phyloP scores from a whole-genome alignment of 441 rosid species.

The Gossypium trilobum region DNA sequence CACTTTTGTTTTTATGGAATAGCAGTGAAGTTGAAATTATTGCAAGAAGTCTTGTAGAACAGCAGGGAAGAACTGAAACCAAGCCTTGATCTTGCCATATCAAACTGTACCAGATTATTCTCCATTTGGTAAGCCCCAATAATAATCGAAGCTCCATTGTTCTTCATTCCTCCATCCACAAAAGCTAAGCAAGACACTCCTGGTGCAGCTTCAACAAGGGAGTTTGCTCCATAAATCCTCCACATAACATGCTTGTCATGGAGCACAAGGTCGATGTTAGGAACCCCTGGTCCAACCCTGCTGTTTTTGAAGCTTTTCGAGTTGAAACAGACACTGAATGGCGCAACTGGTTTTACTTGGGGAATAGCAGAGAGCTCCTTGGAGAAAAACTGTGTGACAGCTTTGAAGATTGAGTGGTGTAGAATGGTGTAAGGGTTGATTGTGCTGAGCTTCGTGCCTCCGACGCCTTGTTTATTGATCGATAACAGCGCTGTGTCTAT shows the following conservation, averaged over 20 bases:
- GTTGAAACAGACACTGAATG: conserved; percentile 21
- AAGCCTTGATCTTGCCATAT: conserved; percentile 10
- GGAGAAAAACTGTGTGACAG: conserved; percentile 8
- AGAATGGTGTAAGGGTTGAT: conserved; percentile 11
- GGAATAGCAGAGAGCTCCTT: conserved; percentile 9
- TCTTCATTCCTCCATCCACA: conserved; percentile 12
- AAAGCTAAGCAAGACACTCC: conserved; percentile 16
- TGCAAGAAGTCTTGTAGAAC: conserved; percentile 1
- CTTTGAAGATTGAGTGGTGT: conserved; percentile 6
- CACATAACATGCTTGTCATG: neutral
- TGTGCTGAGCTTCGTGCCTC: conserved; percentile 13
- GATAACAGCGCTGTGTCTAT: conserved; percentile 6
- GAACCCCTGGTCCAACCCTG: conserved; percentile 16
- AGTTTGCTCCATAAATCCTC: conserved; percentile 12
- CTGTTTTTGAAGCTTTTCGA: neutral
- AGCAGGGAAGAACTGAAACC: conserved; percentile 13
- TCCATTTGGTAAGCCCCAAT: conserved; percentile 14
- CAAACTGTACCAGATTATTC: conserved; percentile 17
- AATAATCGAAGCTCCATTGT: conserved; percentile 2
- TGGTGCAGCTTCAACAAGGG: conserved; percentile 1
- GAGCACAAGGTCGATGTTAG: conserved; percentile 24
- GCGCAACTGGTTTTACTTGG: conserved; percentile 14
- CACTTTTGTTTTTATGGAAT: neutral
- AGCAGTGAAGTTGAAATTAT: conserved; percentile 15
- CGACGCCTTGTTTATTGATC: neutral